Evolutionary conservation across 805 yeast species (phyloP).

Genomic region (Sugiyamaella qingdaonensis): DNA sequence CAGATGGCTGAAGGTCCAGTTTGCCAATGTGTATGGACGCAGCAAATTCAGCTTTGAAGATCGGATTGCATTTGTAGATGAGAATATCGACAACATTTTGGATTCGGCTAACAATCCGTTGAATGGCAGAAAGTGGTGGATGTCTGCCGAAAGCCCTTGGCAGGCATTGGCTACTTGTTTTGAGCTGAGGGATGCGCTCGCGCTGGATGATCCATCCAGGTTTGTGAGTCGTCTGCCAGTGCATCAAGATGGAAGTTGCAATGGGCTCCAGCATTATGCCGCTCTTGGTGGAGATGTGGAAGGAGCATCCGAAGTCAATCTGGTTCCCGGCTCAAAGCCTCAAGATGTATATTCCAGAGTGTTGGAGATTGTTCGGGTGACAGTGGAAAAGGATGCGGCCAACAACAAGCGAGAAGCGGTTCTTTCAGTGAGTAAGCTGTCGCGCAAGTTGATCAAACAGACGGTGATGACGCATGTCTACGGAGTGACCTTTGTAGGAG

Average conservation of each 20-base stretch:
- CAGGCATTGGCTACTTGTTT: constrained; percentile 55
- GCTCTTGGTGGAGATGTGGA: constrained; percentile 67
- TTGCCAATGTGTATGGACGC: constrained; percentile 56
- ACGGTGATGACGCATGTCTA: constrained; percentile 98
- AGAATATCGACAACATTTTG: constrained; percentile 41
- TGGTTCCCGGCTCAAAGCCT: constrained; percentile 52
- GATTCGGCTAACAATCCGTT: constrained; percentile 48
- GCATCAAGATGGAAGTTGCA: constrained; percentile 67
- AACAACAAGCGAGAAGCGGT: constrained; percentile 29
- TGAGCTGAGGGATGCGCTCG: constrained; percentile 48
- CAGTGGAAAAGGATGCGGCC: constrained; percentile 46
- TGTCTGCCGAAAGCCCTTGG: constrained; percentile 57
- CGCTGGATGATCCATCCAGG: constrained; percentile 46
- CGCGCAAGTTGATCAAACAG: constrained; percentile 89
- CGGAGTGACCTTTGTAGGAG: constrained; percentile 94
- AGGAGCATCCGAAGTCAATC: constrained; percentile 60
- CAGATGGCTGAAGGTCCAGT: constrained; percentile 57
- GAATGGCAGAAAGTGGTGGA: constrained; percentile 51
- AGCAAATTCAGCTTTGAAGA: constrained; percentile 52
- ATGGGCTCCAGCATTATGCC: constrained; percentile 66
- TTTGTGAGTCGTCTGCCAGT: constrained; percentile 52
- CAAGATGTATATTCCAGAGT: constrained; percentile 60
- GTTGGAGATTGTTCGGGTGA: constrained; percentile 43
- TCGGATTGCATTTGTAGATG: constrained; percentile 47
- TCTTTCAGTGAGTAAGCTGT: constrained; percentile 56